phyloP scores from a whole-genome alignment of 2,329 filamentous ascomycete species.

The Chaetomium globosum region DNA sequence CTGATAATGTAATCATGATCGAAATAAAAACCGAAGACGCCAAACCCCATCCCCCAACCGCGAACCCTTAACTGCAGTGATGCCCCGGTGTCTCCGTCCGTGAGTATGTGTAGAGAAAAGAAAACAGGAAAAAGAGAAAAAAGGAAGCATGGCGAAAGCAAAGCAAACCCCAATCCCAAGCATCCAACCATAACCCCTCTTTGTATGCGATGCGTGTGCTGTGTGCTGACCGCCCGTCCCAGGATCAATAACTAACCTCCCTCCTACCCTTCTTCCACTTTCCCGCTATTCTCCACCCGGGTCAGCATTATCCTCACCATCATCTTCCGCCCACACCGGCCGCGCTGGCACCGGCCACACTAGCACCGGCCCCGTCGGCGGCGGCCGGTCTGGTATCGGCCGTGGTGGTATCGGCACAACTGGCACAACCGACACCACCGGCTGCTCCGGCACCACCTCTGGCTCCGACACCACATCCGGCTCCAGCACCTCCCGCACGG shows the following conservation, averaged over 20 bases:
- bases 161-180: background rate
- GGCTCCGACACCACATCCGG: no score
- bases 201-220: background rate
- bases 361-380: no score
- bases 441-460: no score
- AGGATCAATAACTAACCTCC: background rate
- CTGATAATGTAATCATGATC: background rate
- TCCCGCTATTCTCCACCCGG: no score
- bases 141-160: no score
- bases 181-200: background rate
- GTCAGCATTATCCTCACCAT: background rate
- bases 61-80: background rate
- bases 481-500: no score
- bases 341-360: background rate
- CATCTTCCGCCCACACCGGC: background rate
- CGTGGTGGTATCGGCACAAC: no score
- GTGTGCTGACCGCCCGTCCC: background rate
- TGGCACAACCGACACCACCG: no score
- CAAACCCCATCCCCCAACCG: background rate
- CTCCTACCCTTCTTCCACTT: background rate
- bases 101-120: conserved; percentile 6
- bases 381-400: no score
- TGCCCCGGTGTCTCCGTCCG: background rate
- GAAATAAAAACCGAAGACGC: conserved; percentile 1
- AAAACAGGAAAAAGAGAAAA: background rate